Percentiles rank a stretch among this genome's conserved stretches.
These are phyloP conservation scores for Malania oleifera DNA, from an alignment of 164 flowering plant genomes.

Conservation along the genomic window DNA sequence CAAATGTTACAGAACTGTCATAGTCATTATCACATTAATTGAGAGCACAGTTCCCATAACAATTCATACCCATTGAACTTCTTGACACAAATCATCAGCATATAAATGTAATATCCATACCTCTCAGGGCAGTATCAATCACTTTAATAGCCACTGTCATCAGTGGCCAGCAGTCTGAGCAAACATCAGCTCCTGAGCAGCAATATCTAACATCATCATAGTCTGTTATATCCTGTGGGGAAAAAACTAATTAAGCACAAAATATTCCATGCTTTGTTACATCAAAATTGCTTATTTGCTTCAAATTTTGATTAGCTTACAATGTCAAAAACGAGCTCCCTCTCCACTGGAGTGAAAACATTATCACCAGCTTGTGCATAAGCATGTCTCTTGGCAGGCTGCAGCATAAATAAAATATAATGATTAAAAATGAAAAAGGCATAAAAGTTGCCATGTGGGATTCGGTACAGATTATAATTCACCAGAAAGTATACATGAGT, in stretches of 20 bases:
- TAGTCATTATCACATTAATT: too few relatives aligned
- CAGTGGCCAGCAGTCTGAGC: constrained; percentile 92
- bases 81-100: background rate
- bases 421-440: too few relatives aligned
- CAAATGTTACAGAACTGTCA: too few relatives aligned
- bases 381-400: constrained; percentile 93
- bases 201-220: constrained; percentile 97
- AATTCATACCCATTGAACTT: background rate
- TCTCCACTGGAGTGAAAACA: constrained; percentile 84
- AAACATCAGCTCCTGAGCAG: constrained; percentile 95
- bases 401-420: constrained; percentile 16
- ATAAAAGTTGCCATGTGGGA: too few relatives aligned
- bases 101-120: constrained; percentile 25
- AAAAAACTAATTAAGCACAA: background rate
- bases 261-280: background rate
- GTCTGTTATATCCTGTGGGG: constrained; percentile 83
- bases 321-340: constrained; percentile 91
- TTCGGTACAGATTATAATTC: background rate
- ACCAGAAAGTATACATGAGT: background rate
- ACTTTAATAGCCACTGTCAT: constrained; percentile 96
- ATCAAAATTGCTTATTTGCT: background rate
- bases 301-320: constrained; percentile 42
- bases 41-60: too few relatives aligned
- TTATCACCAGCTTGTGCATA: constrained; percentile 72
- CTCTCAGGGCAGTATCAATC: constrained; percentile 87